These are phyloP conservation scores for Cyberlindnera maclurae DNA, from an alignment of 805 yeast species.

Conservation along the genomic window DNA sequence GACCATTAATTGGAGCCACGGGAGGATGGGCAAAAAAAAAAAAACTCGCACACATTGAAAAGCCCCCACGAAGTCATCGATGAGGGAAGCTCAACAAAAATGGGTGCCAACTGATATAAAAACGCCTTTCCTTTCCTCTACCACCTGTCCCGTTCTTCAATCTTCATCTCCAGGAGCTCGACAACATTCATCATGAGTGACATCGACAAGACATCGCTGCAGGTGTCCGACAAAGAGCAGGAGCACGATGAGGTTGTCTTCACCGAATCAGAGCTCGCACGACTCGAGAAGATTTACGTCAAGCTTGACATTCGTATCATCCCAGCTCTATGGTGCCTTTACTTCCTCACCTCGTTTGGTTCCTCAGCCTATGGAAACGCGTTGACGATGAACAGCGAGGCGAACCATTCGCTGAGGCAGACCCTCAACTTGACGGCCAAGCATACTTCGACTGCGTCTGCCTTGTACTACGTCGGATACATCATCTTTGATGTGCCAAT, in stretches of 20 bases:
- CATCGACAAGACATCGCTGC: slow-evolving; percentile 9
- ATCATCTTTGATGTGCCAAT: slow-evolving; percentile 83
- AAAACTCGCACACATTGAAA: no score
- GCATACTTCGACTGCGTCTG: slow-evolving; percentile 67
- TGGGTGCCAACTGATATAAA: no score
- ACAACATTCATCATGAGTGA: slow-evolving; percentile 6
- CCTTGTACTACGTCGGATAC: slow-evolving; percentile 76
- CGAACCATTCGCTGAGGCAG: slow-evolving; percentile 54
- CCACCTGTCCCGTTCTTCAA: no score
- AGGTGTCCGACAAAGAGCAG: slow-evolving; percentile 6
- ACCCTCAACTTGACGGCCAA: slow-evolving; percentile 45
- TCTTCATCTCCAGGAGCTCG: no score
- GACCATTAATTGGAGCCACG: not conserved
- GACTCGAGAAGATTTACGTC: slow-evolving; percentile 49
- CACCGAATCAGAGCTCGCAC: slow-evolving; percentile 25
- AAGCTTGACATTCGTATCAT: slow-evolving; percentile 65
- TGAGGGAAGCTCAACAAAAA: no score
- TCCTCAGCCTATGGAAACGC: slow-evolving; percentile 71
- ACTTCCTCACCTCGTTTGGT: slow-evolving; percentile 76
- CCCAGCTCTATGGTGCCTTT: slow-evolving; percentile 76
- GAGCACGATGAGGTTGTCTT: slow-evolving; percentile 6
- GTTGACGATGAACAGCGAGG: slow-evolving; percentile 64
- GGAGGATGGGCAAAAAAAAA: no score
- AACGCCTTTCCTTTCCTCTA: no score
- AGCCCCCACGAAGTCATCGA: no score